phyloP scores from a whole-genome alignment of 768 basidiomycete genomes.

The Pleurotus giganteus region DNA sequence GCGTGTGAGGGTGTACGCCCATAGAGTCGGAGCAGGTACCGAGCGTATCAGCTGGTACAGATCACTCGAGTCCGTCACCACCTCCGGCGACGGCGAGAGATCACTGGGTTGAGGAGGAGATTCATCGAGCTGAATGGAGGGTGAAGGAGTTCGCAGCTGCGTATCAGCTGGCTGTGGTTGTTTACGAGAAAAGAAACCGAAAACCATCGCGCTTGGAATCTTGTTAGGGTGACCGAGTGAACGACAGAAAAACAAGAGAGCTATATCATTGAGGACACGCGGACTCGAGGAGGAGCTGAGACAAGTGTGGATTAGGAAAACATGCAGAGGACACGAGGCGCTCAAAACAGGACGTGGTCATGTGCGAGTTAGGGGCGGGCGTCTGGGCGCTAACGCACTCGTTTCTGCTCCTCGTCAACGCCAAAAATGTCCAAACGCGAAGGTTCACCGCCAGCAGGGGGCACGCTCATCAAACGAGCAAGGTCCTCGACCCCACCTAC shows the following conservation, averaged over 20 bases:
- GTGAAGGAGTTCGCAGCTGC: slow-evolving; percentile 1
- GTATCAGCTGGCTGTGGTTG: not conserved
- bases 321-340: too few species aligned
- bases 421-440: slow-evolving; percentile 70
- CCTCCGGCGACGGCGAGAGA: not conserved
- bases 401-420: too few species aligned
- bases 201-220: not conserved
- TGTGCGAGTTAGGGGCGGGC: too few species aligned
- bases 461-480: slow-evolving; percentile 64
- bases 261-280: not conserved
- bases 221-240: not conserved
- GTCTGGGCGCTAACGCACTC: too few species aligned
- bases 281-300: not conserved
- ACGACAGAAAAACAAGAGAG: not conserved
- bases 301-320: too few species aligned
- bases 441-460: slow-evolving; percentile 53
- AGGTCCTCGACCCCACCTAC: slow-evolving; percentile 45
- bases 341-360: too few species aligned
- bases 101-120: not conserved
- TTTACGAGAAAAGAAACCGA: slow-evolving; percentile 9
- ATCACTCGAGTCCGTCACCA: not conserved
- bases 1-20: not conserved
- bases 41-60: slow-evolving; percentile 6
- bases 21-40: slow-evolving; percentile 1
- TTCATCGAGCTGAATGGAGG: not conserved